Evolutionary conservation across 371 early-diverging fungal genomes (phyloP).

Genomic region (Entomophthora muscae): DNA sequence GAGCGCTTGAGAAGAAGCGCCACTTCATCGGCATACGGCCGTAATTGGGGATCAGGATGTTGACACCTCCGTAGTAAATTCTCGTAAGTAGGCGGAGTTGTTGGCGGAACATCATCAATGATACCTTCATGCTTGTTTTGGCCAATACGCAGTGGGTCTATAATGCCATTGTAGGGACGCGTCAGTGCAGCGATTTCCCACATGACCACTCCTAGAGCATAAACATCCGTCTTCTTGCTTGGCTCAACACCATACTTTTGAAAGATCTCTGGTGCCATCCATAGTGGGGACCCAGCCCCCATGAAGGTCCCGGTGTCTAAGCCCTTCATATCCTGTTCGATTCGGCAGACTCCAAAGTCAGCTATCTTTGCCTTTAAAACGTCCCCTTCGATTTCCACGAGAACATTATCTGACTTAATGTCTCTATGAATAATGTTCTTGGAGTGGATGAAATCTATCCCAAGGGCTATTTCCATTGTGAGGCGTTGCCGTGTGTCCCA

Average conservation of each 20-base stretch:
- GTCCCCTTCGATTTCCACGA: slow-evolving; percentile 57
- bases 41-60: neutral
- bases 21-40: slow-evolving; percentile 9
- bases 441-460: slow-evolving; percentile 36
- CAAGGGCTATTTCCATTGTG: slow-evolving; percentile 5
- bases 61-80: slow-evolving; percentile 4
- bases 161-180: neutral
- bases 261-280: slow-evolving; percentile 9
- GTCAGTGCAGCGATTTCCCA: slow-evolving; percentile 5
- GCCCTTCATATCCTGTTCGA: slow-evolving; percentile 3
- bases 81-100: slow-evolving; percentile 7
- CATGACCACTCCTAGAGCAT: slow-evolving; percentile 8
- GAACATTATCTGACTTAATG: slow-evolving; percentile 90
- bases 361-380: slow-evolving; percentile 1
- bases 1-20: slow-evolving; percentile 3
- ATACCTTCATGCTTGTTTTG: slow-evolving; percentile 3
- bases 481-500: neutral
- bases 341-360: slow-evolving; percentile 6
- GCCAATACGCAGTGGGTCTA: neutral
- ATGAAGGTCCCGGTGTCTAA: neutral
- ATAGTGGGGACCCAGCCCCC: slow-evolving; percentile 7
- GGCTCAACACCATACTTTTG: slow-evolving; percentile 4
- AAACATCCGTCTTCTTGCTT: slow-evolving; percentile 7
- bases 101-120: slow-evolving; percentile 6
- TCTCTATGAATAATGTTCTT: slow-evolving; percentile 92